Base-by-base conservation (phyloP, 192 early-diverging fungal species). In the Allomyces macrogynus region DNA sequence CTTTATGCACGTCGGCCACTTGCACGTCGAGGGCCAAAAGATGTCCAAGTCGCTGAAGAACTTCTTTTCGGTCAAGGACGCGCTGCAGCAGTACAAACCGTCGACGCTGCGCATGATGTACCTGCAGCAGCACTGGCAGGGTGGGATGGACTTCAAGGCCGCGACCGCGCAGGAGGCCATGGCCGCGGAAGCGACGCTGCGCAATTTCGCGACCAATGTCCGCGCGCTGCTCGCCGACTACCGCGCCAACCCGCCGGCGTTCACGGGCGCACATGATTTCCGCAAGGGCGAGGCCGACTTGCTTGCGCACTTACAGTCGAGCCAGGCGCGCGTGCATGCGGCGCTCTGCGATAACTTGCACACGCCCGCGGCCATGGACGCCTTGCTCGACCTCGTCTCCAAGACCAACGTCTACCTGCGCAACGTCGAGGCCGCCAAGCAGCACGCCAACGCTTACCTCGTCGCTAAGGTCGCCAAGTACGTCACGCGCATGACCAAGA, bases 31-130 rank as follows among this genome's bases (percentile, higher is more conserved):
- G 68, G 92, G 92, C 42, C 86, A 83, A 69, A 99, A 99, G 77
- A 99, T 99, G 95, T 91, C 88, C 66, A 99, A 99, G 79, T 88
- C 85, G 68, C 77, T 99, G 43, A 99, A 99, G 76, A 99, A 99
- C 78, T 99, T 95, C 79, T 84, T 91, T 66, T 82, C 88, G n/a
- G 91, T 99, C 64, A 76, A 89, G 73, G 85, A 97, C 70, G 89
- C 91, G 10, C 80, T 99, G 62, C 66, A 85, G 57, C 84, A 82
- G 67, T 80, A 88, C 74, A 80, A 87, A n/a, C 75, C 90, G 20
- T 80, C 89, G 42, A 91, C 95, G 74, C 77, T 99, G 61, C 87
- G 95, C 43, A 77, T 89, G 43, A 86, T 91, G 77, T 95, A 93
- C 75, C 72, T 99, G 67, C 75, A 89, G 24, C 84, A 91, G 63